A percentile compares a stretch with the other conserved stretches of the same genome.
Conservation (phyloP, 768 basidiomycete species). For the Amanita pseudoporphyria region DNA sequence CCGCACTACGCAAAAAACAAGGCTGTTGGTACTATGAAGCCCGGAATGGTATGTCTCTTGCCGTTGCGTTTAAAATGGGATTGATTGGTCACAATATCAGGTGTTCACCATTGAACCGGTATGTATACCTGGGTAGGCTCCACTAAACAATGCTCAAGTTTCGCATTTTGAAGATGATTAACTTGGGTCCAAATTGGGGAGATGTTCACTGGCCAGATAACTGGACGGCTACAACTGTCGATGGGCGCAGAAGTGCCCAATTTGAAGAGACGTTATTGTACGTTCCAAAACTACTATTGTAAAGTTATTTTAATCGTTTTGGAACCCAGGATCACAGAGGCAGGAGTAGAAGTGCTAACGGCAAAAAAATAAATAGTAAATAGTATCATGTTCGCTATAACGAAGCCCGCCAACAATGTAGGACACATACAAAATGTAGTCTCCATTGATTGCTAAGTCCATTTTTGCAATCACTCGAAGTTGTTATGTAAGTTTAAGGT, state of each 20-base stretch:
- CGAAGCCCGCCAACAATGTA: background rate
- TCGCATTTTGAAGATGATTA: slow-evolving; percentile 65
- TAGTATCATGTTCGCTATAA: background rate
- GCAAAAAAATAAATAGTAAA: slow-evolving; percentile 35
- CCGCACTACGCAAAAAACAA: slow-evolving; percentile 96
- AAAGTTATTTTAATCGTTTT: slow-evolving; percentile 5
- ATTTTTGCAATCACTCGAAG: background rate
- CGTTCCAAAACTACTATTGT: slow-evolving; percentile 22
- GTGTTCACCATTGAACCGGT: slow-evolving; percentile 78
- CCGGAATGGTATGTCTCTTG: slow-evolving; percentile 71
- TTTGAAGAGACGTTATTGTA: slow-evolving; percentile 97
- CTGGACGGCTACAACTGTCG: slow-evolving; percentile 92
- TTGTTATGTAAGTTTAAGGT: background rate
- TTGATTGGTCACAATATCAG: slow-evolving; percentile 17
- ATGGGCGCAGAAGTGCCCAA: slow-evolving; percentile 89
- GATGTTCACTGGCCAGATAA: slow-evolving; percentile 87
- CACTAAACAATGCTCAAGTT: background rate
- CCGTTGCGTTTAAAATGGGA: background rate
- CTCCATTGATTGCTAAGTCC: background rate
- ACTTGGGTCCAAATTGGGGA: slow-evolving; percentile 70
- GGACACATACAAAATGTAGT: background rate
- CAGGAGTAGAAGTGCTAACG: slow-evolving; percentile 82
- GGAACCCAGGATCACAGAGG: slow-evolving; percentile 71
- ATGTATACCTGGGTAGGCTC: background rate
- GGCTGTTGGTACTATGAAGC: slow-evolving; percentile 86